Evolutionary conservation across 2,329 filamentous ascomycete genomes (phyloP).

Genomic region (Curvularia spicifera): DNA sequence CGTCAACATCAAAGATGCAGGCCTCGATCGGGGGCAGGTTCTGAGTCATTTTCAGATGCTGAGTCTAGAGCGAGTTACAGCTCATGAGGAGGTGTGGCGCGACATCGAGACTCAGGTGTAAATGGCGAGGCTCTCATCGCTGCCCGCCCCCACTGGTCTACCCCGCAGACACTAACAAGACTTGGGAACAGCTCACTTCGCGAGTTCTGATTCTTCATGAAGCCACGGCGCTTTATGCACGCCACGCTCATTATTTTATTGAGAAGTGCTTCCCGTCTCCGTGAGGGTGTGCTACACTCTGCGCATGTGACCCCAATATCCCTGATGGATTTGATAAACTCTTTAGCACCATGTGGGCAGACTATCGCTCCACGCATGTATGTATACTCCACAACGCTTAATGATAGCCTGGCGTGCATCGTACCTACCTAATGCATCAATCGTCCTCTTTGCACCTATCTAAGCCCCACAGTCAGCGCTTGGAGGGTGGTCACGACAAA

Average conservation of each 20-base stretch:
- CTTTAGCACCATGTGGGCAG: no score
- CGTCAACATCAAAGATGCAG: conserved; percentile 48
- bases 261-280: background rate
- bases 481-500: no score
- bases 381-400: no score
- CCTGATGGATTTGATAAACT: no score
- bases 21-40: conserved; percentile 35
- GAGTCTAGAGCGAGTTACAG: background rate
- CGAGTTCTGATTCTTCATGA: background rate
- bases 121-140: background rate
- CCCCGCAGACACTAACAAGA: background rate
- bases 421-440: no score
- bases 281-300: background rate
- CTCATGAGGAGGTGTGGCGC: background rate
- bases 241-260: background rate
- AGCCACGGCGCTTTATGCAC: background rate
- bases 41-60: background rate
- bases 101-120: background rate
- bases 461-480: no score
- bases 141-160: background rate
- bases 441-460: no score
- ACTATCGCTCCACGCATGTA: no score
- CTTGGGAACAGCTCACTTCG: background rate
- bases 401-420: no score
- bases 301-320: background rate